These are phyloP conservation scores for Entomortierella beljakovae DNA, from an alignment of 192 early-diverging fungal species.

Conservation along the genomic window DNA sequence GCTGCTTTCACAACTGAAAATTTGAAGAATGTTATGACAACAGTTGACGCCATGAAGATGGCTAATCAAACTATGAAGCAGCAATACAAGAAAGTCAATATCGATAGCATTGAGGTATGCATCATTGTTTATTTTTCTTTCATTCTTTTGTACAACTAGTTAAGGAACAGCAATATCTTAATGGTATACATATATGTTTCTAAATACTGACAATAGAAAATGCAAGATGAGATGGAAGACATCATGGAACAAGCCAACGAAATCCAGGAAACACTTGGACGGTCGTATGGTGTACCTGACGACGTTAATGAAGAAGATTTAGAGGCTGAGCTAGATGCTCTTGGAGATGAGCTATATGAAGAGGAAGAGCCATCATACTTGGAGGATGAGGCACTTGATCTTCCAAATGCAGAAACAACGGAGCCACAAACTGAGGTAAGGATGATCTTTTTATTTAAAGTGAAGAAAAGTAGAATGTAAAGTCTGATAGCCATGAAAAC, in stretches of 20 bases:
- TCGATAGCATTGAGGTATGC: slow-evolving; percentile 93
- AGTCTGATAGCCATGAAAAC: background rate
- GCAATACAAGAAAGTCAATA: slow-evolving; percentile 94
- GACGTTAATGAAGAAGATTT: slow-evolving; percentile 97
- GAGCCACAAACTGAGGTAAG: slow-evolving; percentile 66
- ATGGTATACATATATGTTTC: background rate
- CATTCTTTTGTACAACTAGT: no score
- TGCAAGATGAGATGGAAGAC: slow-evolving; percentile 99
- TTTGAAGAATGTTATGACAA: slow-evolving; percentile 95
- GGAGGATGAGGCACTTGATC: slow-evolving; percentile 72
- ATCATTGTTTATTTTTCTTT: no score
- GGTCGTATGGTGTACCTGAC: slow-evolving; percentile 93
- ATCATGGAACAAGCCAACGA: slow-evolving; percentile 97
- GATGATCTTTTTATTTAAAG: background rate
- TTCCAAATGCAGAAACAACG: slow-evolving; percentile 56
- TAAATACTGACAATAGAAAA: slow-evolving; percentile 60
- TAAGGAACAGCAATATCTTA: no score
- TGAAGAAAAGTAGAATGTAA: background rate
- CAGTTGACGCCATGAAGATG: slow-evolving; percentile 95
- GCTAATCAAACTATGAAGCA: slow-evolving; percentile 96
- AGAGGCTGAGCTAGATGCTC: slow-evolving; percentile 98
- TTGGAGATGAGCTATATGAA: slow-evolving; percentile 91
- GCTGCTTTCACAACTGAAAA: slow-evolving; percentile 93
- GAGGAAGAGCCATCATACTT: slow-evolving; percentile 88
- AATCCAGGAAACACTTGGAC: slow-evolving; percentile 93